phyloP scores from a whole-genome alignment of 805 yeast species.

The Kuraishia cidri region DNA sequence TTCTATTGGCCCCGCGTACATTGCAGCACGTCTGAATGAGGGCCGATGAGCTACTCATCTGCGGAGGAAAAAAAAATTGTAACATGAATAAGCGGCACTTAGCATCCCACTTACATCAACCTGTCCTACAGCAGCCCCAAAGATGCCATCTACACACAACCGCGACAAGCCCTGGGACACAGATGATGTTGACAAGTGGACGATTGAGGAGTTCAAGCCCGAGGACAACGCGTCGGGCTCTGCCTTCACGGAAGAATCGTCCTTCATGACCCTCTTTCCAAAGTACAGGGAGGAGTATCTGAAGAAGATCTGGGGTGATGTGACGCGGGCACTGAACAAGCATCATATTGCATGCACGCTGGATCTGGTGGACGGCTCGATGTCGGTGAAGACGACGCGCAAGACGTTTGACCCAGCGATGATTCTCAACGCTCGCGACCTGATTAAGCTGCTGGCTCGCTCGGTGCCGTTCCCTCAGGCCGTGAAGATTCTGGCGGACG shows the following conservation, averaged over 20 bases:
- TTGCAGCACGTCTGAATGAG: too few species aligned
- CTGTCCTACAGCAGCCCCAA: too few species aligned
- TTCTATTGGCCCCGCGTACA: too few species aligned
- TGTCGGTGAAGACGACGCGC: constrained; percentile 94
- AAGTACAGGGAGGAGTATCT: constrained; percentile 91
- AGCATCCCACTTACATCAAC: too few species aligned
- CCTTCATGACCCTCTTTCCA: constrained; percentile 92
- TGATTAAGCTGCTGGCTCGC: constrained; percentile 87
- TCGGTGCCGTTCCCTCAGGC: constrained; percentile 98
- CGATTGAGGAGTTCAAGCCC: constrained; percentile 75
- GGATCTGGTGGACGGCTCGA: constrained; percentile 91
- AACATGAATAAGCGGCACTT: too few species aligned
- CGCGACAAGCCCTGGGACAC: constrained; percentile 98
- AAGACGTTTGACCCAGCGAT: constrained; percentile 94
- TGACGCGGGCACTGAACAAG: constrained; percentile 67
- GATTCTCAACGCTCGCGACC: constrained; percentile 88
- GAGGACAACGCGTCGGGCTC: constrained; percentile 83
- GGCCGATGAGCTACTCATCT: too few species aligned
- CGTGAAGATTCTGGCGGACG: constrained; percentile 82
- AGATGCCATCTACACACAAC: constrained; percentile 88
- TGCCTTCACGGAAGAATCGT: constrained; percentile 92
- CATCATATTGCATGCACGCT: constrained; percentile 76
- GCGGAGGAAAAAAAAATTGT: too few species aligned
- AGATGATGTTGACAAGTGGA: constrained; percentile 91
- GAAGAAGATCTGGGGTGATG: constrained; percentile 89